Evolutionary conservation across 1,139 yeast species (phyloP).

Genomic region (Hyphopichia fennica): DNA sequence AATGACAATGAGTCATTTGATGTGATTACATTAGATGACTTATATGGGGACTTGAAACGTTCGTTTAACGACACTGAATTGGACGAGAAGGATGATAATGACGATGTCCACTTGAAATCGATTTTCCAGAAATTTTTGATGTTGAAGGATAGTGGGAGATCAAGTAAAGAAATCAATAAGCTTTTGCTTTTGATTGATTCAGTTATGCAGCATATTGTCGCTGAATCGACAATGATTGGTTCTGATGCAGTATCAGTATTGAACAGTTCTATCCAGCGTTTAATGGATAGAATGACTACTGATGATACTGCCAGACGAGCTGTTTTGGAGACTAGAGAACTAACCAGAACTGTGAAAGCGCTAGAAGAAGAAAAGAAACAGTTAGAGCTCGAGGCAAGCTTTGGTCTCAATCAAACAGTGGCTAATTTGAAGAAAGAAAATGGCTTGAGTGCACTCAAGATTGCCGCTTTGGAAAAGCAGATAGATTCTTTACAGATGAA

Average conservation of each 20-base stretch:
- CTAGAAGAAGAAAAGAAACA: constrained; percentile 26
- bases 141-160: constrained; percentile 24
- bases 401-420: constrained; percentile 19
- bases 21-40: constrained; percentile 20
- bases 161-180: constrained; percentile 21
- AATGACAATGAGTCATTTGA: constrained; percentile 10
- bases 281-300: constrained; percentile 33
- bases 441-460: constrained; percentile 18
- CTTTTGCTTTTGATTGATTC: constrained; percentile 29
- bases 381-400: constrained; percentile 22
- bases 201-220: constrained; percentile 30
- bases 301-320: constrained; percentile 38
- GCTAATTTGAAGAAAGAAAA: constrained; percentile 18
- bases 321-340: constrained; percentile 28
- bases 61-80: constrained; percentile 3
- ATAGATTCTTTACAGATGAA: constrained; percentile 26
- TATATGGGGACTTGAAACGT: constrained; percentile 16
- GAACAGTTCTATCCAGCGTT: constrained; percentile 32
- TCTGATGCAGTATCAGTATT: constrained; percentile 26
- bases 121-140: constrained; percentile 25
- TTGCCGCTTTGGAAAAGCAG: constrained; percentile 27
- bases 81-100: constrained; percentile 7
- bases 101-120: constrained; percentile 12
- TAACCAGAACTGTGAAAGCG: constrained; percentile 19
- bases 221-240: constrained; percentile 24